phyloP scores from a whole-genome alignment of 495 filamentous ascomycete genomes.

The Neohortaea acidophila region DNA sequence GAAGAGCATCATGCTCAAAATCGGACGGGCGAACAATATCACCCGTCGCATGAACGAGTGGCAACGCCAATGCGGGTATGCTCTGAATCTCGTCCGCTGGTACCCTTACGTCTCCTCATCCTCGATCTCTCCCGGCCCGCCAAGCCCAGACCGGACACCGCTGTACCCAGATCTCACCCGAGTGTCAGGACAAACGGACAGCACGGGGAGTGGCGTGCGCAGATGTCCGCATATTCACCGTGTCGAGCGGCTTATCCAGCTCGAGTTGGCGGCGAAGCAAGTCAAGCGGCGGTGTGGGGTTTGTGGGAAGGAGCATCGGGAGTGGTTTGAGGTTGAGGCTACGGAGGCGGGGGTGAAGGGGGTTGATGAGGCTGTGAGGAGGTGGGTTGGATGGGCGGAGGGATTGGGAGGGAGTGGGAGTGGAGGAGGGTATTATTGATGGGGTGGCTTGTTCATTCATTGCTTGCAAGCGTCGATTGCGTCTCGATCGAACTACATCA shows the following conservation, averaged over 20 bases:
- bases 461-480: too few relatives aligned
- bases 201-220: conserved; percentile 6
- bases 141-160: conserved; percentile 21
- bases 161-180: conserved; percentile 14
- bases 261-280: conserved; percentile 62
- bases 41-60: conserved; percentile 84
- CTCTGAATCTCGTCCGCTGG: conserved; percentile 70
- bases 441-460: too few relatives aligned
- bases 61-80: conserved; percentile 80
- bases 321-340: conserved; percentile 92
- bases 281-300: conserved; percentile 52
- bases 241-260: conserved; percentile 79
- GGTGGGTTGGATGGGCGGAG: conserved; percentile 77
- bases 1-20: conserved; percentile 59
- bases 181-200: conserved; percentile 2
- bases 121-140: conserved; percentile 20
- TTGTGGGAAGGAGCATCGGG: conserved; percentile 77
- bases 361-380: conserved; percentile 70
- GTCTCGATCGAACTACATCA: too few relatives aligned
- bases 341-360: conserved; percentile 49
- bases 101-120: conserved; percentile 64
- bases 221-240: conserved; percentile 79
- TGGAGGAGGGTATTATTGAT: too few relatives aligned
- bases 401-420: too few relatives aligned
- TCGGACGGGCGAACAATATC: conserved; percentile 81